A percentile compares a stretch with the other conserved stretches of the same genome.
phyloP scores from a whole-genome alignment of 805 yeast genomes.

The Starmerella apis region DNA sequence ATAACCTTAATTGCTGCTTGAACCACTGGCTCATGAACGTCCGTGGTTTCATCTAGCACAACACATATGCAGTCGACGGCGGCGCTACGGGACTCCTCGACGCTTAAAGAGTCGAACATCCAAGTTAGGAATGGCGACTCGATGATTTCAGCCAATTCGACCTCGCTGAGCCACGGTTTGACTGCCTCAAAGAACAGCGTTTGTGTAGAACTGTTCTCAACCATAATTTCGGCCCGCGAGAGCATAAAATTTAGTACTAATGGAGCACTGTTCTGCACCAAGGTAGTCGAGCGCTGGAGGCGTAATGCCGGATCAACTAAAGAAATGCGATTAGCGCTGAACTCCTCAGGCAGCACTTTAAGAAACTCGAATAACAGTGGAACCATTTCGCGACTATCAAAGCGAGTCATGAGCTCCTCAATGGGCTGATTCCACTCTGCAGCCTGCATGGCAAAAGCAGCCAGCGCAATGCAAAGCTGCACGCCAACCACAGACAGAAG shows the following conservation, averaged over 20 bases:
- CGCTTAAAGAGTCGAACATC: slow-evolving; percentile 53
- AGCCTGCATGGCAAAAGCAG: slow-evolving; percentile 72
- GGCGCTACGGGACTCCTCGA: slow-evolving; percentile 60
- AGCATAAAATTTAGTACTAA: slow-evolving; percentile 56
- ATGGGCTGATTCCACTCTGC: slow-evolving; percentile 63
- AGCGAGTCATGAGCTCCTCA: slow-evolving; percentile 48
- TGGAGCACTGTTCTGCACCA: slow-evolving; percentile 58
- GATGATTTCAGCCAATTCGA: slow-evolving; percentile 62
- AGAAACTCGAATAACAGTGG: slow-evolving; percentile 57
- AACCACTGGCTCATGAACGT: slow-evolving; percentile 41
- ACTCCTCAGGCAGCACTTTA: slow-evolving; percentile 83
- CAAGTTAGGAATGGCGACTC: slow-evolving; percentile 54
- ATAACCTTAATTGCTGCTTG: slow-evolving; percentile 47
- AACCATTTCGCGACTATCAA: slow-evolving; percentile 36
- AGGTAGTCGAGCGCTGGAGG: slow-evolving; percentile 43
- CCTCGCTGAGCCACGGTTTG: slow-evolving; percentile 83
- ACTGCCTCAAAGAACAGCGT: slow-evolving; percentile 57
- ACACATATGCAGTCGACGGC: slow-evolving; percentile 81
- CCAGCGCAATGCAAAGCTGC: slow-evolving; percentile 71
- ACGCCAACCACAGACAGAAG: slow-evolving; percentile 54
- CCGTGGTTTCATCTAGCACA: slow-evolving; percentile 71
- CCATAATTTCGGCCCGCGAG: slow-evolving; percentile 34
- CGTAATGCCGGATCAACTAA: slow-evolving; percentile 21
- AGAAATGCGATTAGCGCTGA: slow-evolving; percentile 72
- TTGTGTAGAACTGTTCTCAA: slow-evolving; percentile 22